These are phyloP conservation scores for Flaveria bidentis DNA, from an alignment of 129 eudicot species.

Conservation along the genomic window DNA sequence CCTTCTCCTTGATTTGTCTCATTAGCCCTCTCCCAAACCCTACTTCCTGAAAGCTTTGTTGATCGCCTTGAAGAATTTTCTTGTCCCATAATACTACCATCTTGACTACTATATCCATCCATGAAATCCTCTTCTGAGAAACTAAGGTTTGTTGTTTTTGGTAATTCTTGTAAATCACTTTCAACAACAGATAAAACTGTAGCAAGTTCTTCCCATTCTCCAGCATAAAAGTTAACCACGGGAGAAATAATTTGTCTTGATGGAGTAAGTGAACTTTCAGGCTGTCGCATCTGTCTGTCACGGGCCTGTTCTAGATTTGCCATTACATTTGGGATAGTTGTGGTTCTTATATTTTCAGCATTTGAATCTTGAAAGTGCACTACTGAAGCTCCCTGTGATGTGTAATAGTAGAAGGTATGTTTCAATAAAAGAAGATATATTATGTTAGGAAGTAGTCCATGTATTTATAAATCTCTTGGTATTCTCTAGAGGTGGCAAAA, in stretches of 20 bases:
- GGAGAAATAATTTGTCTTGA: conserved; percentile 64
- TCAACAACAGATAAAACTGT: conserved; percentile 54
- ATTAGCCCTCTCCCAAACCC: conserved; percentile 78
- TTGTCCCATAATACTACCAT: conserved; percentile 59
- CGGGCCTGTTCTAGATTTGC: conserved; percentile 75
- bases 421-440: not conserved
- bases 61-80: conserved; percentile 62
- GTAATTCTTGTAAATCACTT: conserved; percentile 48
- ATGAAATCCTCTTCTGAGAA: conserved; percentile 76
- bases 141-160: conserved; percentile 56
- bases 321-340: conserved; percentile 74
- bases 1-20: conserved; percentile 54
- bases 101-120: conserved; percentile 75
- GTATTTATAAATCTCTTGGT: not conserved
- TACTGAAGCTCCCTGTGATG: conserved; percentile 64
- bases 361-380: conserved; percentile 71
- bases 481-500: not conserved
- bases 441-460: not conserved
- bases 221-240: conserved; percentile 62
- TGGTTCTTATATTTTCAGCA: conserved; percentile 71
- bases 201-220: conserved; percentile 81
- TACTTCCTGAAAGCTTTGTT: conserved; percentile 65
- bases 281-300: conserved; percentile 62
- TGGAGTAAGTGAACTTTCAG: conserved; percentile 66
- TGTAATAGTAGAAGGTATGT: not conserved